These are phyloP conservation scores for Thecaphora frezii DNA, from an alignment of 1,284 basidiomycete species.

Conservation along the genomic window DNA sequence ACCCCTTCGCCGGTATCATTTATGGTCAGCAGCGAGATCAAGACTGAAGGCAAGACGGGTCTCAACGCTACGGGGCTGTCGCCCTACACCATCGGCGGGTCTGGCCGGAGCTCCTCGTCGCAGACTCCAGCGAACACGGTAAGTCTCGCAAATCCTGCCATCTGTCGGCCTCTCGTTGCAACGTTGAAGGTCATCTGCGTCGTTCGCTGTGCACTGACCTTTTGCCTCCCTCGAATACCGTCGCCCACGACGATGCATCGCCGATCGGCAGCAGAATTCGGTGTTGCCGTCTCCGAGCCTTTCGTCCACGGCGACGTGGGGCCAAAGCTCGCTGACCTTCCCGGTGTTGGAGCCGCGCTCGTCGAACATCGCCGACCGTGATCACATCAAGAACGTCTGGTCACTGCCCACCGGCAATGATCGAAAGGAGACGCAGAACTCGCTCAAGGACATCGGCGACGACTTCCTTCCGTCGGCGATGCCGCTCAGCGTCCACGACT, in stretches of 20 bases:
- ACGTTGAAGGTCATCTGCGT: too few relatives aligned
- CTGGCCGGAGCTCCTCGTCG: conserved; percentile 17
- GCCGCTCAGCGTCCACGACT: conserved; percentile 43
- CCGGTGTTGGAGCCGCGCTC: conserved; percentile 32
- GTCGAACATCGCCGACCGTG: conserved; percentile 24
- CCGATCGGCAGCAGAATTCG: conserved; percentile 14
- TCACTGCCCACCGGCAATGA: conserved; percentile 37
- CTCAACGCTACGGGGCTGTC: conserved; percentile 16
- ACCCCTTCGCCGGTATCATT: conserved; percentile 49
- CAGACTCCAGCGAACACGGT: conserved; percentile 31
- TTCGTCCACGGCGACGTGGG: conserved; percentile 42
- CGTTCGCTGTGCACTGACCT: too few relatives aligned
- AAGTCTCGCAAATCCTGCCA: conserved; percentile 4
- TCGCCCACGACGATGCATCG: too few relatives aligned
- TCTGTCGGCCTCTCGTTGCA: too few relatives aligned
- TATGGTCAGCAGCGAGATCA: conserved; percentile 53
- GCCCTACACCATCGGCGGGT: conserved; percentile 20
- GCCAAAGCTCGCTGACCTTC: conserved; percentile 46
- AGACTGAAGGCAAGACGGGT: conserved; percentile 7
- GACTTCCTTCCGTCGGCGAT: conserved; percentile 44
- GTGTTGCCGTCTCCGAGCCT: conserved; percentile 39
- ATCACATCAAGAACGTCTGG: conserved; percentile 52
- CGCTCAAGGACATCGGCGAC: conserved; percentile 43
- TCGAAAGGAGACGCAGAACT: conserved; percentile 41
- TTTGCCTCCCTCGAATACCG: too few relatives aligned